Conservation (phyloP, 2,329 filamentous ascomycete species). For the Lizonia empirigonia region DNA sequence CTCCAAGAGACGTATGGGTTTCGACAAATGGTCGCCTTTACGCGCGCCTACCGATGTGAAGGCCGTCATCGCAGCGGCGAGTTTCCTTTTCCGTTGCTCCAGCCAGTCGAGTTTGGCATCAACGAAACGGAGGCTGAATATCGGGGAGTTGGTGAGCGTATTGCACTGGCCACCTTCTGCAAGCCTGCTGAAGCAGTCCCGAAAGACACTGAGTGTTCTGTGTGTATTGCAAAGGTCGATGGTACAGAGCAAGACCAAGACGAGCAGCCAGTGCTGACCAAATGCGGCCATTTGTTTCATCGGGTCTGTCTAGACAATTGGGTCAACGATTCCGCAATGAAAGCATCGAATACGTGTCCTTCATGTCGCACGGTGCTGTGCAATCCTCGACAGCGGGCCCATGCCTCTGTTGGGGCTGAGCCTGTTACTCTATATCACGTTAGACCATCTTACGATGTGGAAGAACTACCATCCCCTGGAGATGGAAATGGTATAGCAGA, state of each 20-base stretch:
- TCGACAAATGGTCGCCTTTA: neutral
- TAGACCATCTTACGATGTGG: neutral
- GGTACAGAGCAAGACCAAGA: neutral
- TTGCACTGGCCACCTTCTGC: neutral
- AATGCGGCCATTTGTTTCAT: slow-evolving; percentile 11
- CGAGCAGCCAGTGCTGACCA: neutral
- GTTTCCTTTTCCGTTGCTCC: neutral
- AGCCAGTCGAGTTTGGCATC: neutral
- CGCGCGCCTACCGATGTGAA: neutral
- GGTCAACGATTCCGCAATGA: slow-evolving; percentile 14
- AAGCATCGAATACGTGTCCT: slow-evolving; percentile 11
- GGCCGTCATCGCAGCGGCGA: neutral
- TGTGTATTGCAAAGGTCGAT: slow-evolving; percentile 1
- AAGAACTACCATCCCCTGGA: neutral
- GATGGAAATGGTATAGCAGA: too few relatives aligned
- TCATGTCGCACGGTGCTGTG: slow-evolving; percentile 13
- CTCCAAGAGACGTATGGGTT: neutral
- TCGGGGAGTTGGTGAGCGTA: neutral
- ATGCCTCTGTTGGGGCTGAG: neutral
- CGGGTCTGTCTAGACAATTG: slow-evolving; percentile 2
- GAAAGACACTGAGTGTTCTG: neutral
- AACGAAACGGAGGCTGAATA: slow-evolving; percentile 7
- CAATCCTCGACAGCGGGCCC: neutral
- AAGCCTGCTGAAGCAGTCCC: neutral
- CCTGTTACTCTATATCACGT: neutral